Evolutionary conservation across 2,329 filamentous ascomycete genomes (phyloP), one percentile per base, ranked within the genome.

Genomic region (Alternaria conjuncta): DNA sequence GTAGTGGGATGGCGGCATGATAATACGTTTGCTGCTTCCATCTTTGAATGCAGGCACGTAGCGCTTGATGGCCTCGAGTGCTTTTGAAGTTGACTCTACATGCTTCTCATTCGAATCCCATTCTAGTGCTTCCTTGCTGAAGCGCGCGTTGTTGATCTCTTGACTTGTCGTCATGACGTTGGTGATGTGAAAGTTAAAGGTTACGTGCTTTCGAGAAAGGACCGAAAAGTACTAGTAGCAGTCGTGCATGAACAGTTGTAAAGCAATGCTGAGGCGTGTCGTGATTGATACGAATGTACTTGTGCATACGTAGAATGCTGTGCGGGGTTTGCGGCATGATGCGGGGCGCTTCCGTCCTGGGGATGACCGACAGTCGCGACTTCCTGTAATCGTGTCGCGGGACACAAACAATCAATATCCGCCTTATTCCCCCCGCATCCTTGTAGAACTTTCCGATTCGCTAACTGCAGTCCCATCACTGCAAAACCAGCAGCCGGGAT

Each of bases 21-120:
- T 26, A 18, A 8, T 67, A 75, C 74, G 57, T 68, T 75, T 75
- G 72, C 73, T 55, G 75, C 65, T 28, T 63, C 72, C 73, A 30
- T 76, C 60, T 12, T 61, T 60, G n/a, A 78, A 75, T 13, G 68
- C 73, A 1, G 82, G 81, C 5, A 83, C 73, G 45, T 75, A 71
- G 6, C 72, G 61, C 25, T 83, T 74, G 41, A 88, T 82, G 13
- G 84, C 83, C 30, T 82, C 71, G 45, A 83, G 79, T 0, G 85
- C 85, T 18, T 79, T 78, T 4, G 79, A 71, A 10, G 82, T 83
- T 21, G 82, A 81, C 51, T 78, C 77, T 36, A 84, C 81, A 13
- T 87, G 83, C 47, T 82, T 81, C 0, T 83, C 83, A 66, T 88
- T 87, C 43, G 74, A 78, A 71, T 88, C 86, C 86, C 86, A 88